Evolutionary conservation across 257 asterid genomes (phyloP), one percentile per base, ranked within the genome.

Genomic region (Fraxinus anomala): DNA sequence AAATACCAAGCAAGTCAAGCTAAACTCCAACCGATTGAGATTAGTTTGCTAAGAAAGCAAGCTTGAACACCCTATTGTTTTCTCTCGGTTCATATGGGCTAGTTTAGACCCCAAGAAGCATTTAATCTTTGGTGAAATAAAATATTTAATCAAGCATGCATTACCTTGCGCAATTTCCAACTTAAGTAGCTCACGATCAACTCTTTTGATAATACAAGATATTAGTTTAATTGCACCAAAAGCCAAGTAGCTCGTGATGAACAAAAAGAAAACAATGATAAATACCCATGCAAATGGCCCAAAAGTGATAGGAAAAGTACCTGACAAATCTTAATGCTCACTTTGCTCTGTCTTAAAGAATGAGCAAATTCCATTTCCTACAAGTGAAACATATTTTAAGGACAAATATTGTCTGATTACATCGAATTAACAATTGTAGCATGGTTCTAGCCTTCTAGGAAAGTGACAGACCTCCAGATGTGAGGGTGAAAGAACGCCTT

Each of bases 361-460:
- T 93, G 98, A 30, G 99, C 99, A 77, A 96, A 96, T 82, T 92
- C 98, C 99, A 96, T 93, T 83, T 96, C 99, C 97, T 94, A 74
- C 83, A 73, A 37, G 76, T 65, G 33, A 30, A 73, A 3, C 76
- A 59, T 17, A 6, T 37, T 42, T 39, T 85, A 37, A 83, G 74
- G 73, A 40, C 54, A 74, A 16, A 44, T 61, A 73, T 80, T 7
- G 82, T 49, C 51, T 5, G 73, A 82, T 81, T 75, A 79, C 77
- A 65, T 44, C 47, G 74, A 81, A 77, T 59, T 59, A 74, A 59
- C 66, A 73, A 73, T 69, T 19, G 14, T 61, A 71, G 73, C 36
- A 68, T 49, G 19, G 36, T 77, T 79, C 63, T 70, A 85, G 88
- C 36, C 36, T 39, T 39, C 44, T 39, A 39, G 44, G 84, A 69